These are phyloP conservation scores for Aureobasidium sp. DNA, from an alignment of 2,329 filamentous ascomycete genomes.

Conservation along the genomic window DNA sequence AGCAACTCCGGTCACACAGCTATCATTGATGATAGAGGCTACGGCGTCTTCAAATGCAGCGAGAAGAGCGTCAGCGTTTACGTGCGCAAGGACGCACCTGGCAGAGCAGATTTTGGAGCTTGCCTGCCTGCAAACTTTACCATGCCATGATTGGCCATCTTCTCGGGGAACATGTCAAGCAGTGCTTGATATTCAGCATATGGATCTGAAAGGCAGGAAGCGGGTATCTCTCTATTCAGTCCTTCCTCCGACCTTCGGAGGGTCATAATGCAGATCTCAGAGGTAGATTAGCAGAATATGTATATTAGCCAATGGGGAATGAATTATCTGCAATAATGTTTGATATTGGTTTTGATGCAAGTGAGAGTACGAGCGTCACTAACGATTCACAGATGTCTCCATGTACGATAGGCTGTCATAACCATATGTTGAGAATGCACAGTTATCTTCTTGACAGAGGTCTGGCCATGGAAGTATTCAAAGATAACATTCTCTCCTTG, in stretches of 20 bases:
- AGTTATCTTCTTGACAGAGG: too few relatives aligned
- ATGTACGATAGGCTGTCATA: too few relatives aligned
- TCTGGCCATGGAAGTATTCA: too few relatives aligned
- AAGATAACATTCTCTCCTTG: too few relatives aligned
- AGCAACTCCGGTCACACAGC: slow-evolving; percentile 51
- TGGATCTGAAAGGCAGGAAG: not conserved
- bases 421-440: too few relatives aligned
- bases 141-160: not conserved
- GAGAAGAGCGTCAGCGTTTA: slow-evolving; percentile 54
- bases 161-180: not conserved
- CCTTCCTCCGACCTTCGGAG: not conserved
- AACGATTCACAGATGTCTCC: too few relatives aligned
- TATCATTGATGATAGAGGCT: slow-evolving; percentile 53
- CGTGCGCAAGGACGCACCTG: slow-evolving; percentile 50
- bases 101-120: slow-evolving; percentile 39
- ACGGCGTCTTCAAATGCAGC: slow-evolving; percentile 50
- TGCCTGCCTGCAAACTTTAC: slow-evolving; percentile 17
- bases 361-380: too few relatives aligned
- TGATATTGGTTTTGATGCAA: too few relatives aligned
- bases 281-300: not conserved
- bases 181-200: not conserved
- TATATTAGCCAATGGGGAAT: not conserved
- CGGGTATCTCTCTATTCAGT: not conserved
- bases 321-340: not conserved
- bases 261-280: not conserved